Conservation (phyloP, 2,329 filamentous ascomycete species). For the Colletotrichum euphorbiae region DNA sequence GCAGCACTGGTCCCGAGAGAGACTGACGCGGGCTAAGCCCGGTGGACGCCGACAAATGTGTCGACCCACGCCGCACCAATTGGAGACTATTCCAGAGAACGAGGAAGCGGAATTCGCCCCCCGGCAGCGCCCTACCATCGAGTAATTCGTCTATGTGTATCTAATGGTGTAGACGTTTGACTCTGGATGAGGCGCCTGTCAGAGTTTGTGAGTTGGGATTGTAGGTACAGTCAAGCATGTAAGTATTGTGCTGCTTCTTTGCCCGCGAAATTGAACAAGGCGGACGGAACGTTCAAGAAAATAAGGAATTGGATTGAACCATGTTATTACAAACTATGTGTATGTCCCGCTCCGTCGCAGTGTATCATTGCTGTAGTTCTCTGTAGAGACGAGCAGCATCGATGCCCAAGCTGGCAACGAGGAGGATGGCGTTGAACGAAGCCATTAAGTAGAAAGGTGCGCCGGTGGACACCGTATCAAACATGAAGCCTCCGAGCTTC, state of each 20-base stretch:
- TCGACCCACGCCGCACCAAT: neutral
- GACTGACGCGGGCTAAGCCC: neutral
- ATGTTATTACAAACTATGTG: neutral
- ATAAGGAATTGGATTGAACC: neutral
- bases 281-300: neutral
- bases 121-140: neutral
- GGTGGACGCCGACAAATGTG: neutral
- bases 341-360: neutral
- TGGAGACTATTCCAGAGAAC: slow-evolving; percentile 3
- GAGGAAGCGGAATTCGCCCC: neutral
- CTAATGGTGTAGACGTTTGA: too few species aligned
- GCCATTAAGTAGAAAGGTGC: slow-evolving; percentile 97
- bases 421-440: slow-evolving; percentile 80
- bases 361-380: slow-evolving; percentile 25
- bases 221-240: neutral
- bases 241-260: too few species aligned
- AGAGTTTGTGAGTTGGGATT: too few species aligned
- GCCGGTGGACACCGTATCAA: slow-evolving; percentile 78
- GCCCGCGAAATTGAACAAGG: neutral
- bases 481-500: slow-evolving; percentile 88
- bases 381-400: slow-evolving; percentile 58
- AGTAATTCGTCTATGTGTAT: neutral
- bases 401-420: slow-evolving; percentile 66
- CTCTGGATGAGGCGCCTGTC: too few species aligned
- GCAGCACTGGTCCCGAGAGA: slow-evolving; percentile 3